These are phyloP conservation scores for Dendrobium catenatum DNA, from an alignment of 106 monocot species.

Conservation along the genomic window DNA sequence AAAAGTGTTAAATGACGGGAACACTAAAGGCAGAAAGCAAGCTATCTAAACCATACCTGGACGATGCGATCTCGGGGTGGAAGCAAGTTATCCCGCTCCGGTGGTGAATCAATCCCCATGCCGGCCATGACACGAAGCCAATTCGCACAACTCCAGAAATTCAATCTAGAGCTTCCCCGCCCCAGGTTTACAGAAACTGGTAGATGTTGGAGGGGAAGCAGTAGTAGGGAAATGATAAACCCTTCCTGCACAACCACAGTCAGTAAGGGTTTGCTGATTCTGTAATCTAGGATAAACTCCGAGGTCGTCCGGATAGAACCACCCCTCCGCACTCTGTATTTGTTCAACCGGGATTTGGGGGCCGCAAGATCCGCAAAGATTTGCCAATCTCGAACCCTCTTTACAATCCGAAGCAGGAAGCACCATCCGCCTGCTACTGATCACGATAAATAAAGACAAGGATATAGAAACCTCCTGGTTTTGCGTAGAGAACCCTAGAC, in stretches of 20 bases:
- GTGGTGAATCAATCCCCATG: conserved; percentile 52
- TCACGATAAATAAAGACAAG: no score
- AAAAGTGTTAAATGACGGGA: not conserved
- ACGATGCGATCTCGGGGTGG: conserved; percentile 34
- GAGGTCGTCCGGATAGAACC: not conserved
- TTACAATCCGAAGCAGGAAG: no score
- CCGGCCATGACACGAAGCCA: conserved; percentile 56
- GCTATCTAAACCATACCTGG: conserved; percentile 21
- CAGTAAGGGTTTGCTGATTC: not conserved
- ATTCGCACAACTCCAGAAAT: conserved; percentile 17
- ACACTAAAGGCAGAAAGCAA: not conserved
- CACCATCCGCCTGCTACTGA: no score
- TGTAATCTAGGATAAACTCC: not conserved
- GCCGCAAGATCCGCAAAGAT: not conserved
- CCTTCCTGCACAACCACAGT: not conserved
- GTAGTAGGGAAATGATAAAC: not conserved
- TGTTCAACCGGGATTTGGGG: not conserved
- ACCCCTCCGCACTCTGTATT: not conserved
- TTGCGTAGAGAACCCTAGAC: no score
- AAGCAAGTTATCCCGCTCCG: conserved; percentile 7
- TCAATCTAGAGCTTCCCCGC: conserved; percentile 23
- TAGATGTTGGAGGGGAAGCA: not conserved
- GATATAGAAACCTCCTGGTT: no score
- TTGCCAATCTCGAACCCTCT: no score
- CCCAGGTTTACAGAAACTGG: conserved; percentile 33